Base-by-base conservation (phyloP, 2,329 filamentous ascomycete genomes). In the Pseudocercospora fijiensis region DNA sequence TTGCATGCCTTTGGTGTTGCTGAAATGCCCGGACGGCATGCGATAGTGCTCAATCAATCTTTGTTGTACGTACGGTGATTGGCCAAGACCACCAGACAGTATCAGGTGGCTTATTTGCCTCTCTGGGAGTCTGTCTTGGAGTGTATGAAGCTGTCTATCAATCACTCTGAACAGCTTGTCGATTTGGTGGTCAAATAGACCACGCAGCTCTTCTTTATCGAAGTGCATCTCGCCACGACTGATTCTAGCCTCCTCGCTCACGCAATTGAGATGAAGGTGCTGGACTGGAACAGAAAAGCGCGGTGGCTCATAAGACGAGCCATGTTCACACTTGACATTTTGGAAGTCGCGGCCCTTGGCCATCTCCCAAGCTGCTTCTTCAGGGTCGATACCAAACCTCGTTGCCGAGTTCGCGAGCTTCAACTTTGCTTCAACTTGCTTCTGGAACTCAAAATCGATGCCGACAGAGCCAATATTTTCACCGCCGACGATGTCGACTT, bases 211-310 rank as follows among this genome's bases (percentile, higher is more conserved):
- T 57, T 77, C 69, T 60, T 79, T 81, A 47, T 4, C 28, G n/a
- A 58, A 18, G 63, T 49, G 59, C 56, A 41, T 41, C 11, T 27
- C 22, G 51, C 80, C 80, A 9, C 73, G 71, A 60, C 80, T 76
- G 20, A 82, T 76, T 0, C 76, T 69, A 0, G 79, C 71, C 0
- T 74, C 75, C 3, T 71, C 60, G 58, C 82, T 78, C 41, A 62
- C 76, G 57, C 80, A 77, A 43, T 77, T 75, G 45, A 77, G 78
- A 2, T 77, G 73, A 22, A 82, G 77, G 0, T 80, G 79, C 5
- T 81, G 81, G 71, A 82, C 75, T 16, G 75, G 74, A 1, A 83
- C 73, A 61, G 76, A 80, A 59, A 79, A 82, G 0, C 76, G 69
- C 0, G 74, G 69, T 13, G 78, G 76, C 68, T 78, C 77, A 72